phyloP scores from a whole-genome alignment of 495 filamentous ascomycete species.

The Aspergillus wentii region DNA sequence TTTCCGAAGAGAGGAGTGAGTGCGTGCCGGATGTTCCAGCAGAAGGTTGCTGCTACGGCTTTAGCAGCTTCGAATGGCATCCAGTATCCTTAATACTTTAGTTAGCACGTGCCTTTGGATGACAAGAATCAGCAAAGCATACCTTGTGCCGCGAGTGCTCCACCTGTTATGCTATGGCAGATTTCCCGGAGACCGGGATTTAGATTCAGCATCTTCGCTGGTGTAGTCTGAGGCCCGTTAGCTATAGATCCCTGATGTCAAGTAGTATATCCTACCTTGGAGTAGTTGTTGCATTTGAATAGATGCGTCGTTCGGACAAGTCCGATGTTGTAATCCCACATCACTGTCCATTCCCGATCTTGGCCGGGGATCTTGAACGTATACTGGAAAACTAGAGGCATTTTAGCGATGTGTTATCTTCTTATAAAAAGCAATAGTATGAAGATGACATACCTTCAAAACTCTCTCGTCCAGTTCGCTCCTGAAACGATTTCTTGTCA shows the following conservation, averaged over 20 bases:
- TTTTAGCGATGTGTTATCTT: too few species aligned
- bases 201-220: slow-evolving; percentile 69
- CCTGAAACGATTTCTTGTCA: slow-evolving; percentile 80
- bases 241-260: background rate
- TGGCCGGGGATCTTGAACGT: slow-evolving; percentile 71
- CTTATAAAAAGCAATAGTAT: too few species aligned
- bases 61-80: slow-evolving; percentile 84
- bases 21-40: slow-evolving; percentile 73
- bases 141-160: slow-evolving; percentile 88
- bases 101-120: background rate
- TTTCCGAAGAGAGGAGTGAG: slow-evolving; percentile 86
- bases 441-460: slow-evolving; percentile 73
- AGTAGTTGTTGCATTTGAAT: slow-evolving; percentile 83
- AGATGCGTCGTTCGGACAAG: slow-evolving; percentile 91
- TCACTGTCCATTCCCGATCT: slow-evolving; percentile 64
- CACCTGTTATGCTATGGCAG: slow-evolving; percentile 91
- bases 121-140: slow-evolving; percentile 1
- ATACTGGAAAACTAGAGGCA: slow-evolving; percentile 90
- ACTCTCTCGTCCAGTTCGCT: slow-evolving; percentile 77
- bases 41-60: slow-evolving; percentile 83
- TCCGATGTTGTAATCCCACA: slow-evolving; percentile 98
- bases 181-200: slow-evolving; percentile 83
- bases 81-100: slow-evolving; percentile 77
- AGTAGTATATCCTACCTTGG: slow-evolving; percentile 63
- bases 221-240: slow-evolving; percentile 61